A percentile compares a stretch with the other conserved stretches of the same genome.
Conservation (phyloP, 192 early-diverging fungal species). For the Phycomyces nitens region DNA sequence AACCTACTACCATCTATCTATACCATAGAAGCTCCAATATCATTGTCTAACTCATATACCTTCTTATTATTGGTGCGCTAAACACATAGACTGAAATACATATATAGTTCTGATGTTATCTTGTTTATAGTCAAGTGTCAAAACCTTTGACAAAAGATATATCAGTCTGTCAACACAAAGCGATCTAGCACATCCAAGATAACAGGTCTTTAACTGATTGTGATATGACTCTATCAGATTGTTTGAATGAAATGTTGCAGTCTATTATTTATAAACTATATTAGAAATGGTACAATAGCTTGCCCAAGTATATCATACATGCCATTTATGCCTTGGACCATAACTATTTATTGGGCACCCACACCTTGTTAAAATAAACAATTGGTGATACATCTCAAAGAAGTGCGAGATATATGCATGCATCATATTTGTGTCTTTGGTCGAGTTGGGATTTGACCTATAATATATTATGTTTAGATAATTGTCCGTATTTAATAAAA, state of each 20-base stretch:
- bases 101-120: no score
- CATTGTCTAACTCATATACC: no score
- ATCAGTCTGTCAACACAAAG: no score
- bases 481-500: not conserved
- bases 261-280: not conserved
- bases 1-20: no score
- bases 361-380: not conserved
- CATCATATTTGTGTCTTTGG: not conserved
- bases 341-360: not conserved
- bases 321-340: not conserved
- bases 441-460: not conserved
- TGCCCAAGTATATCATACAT: not conserved
- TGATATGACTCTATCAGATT: constrained; percentile 4
- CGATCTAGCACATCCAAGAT: no score
- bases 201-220: not conserved
- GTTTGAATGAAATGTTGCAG: not conserved
- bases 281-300: not conserved
- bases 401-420: not conserved
- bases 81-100: no score
- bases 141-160: no score
- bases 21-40: no score
- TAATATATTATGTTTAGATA: not conserved
- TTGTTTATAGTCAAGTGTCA: no score
- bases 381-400: not conserved
- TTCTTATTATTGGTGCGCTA: no score